Evolutionary conservation across 257 asterid species (phyloP).

Genomic region (Anisodus acutangulus): DNA sequence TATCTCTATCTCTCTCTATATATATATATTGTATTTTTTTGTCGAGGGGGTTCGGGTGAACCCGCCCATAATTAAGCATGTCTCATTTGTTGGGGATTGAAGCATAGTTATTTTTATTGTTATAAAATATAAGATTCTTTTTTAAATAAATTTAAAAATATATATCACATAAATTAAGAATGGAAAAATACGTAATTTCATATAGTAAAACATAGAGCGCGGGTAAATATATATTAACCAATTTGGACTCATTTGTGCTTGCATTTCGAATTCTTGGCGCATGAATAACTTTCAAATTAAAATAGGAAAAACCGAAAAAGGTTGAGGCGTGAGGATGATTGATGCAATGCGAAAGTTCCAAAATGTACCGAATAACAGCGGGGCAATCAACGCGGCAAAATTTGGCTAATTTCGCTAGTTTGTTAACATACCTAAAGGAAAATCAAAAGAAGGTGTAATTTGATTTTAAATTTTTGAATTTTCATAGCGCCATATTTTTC

Average conservation of each 20-base stretch:
- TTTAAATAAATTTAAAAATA: too few species aligned
- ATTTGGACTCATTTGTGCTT: background rate
- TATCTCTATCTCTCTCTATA: too few species aligned
- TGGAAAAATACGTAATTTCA: too few species aligned
- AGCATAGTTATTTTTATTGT: too few species aligned
- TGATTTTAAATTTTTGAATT: constrained; percentile 23
- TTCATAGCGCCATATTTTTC: constrained; percentile 10
- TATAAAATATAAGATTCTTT: too few species aligned
- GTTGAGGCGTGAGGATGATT: constrained; percentile 21
- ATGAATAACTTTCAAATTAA: background rate
- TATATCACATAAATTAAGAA: too few species aligned
- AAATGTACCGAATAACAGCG: background rate
- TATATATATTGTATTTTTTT: too few species aligned
- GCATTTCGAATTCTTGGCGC: background rate
- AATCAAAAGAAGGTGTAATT: background rate
- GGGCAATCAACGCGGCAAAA: constrained; percentile 31
- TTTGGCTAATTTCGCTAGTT: background rate
- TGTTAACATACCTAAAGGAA: background rate
- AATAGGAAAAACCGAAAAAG: background rate
- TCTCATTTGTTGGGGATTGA: too few species aligned
- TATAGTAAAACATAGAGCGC: too few species aligned
- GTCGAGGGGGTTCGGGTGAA: too few species aligned
- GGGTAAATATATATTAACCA: too few species aligned
- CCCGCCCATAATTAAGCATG: too few species aligned
- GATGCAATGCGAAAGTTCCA: background rate